A percentile compares a stretch with the other conserved stretches of the same genome.
These are phyloP conservation scores for Ramichloridium luteum DNA, from an alignment of 2,329 filamentous ascomycete genomes.

Conservation along the genomic window DNA sequence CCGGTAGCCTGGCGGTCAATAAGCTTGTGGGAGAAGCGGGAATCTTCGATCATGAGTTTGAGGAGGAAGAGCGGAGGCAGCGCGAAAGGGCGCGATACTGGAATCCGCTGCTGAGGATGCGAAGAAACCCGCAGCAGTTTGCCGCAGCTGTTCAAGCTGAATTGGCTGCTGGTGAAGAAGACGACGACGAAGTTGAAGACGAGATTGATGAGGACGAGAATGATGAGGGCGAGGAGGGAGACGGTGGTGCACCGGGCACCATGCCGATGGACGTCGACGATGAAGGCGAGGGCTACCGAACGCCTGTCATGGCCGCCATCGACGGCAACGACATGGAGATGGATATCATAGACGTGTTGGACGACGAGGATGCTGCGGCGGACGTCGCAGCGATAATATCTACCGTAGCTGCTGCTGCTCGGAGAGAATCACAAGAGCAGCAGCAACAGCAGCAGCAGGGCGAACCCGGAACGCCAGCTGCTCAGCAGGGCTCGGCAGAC, in stretches of 20 bases:
- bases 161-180: slow-evolving; percentile 3
- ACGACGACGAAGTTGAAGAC: slow-evolving; percentile 26
- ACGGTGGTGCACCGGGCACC: slow-evolving; percentile 24
- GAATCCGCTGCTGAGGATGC: too few relatives aligned
- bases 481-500: slow-evolving; percentile 3
- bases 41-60: slow-evolving; percentile 66
- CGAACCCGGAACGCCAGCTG: neutral
- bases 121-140: neutral
- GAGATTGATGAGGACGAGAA: slow-evolving; percentile 38
- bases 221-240: slow-evolving; percentile 25
- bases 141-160: neutral
- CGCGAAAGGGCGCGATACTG: slow-evolving; percentile 14
- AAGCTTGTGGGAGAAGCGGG: slow-evolving; percentile 64
- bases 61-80: slow-evolving; percentile 39
- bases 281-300: slow-evolving; percentile 15
- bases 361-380: neutral
- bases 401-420: neutral
- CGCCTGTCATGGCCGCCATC: neutral
- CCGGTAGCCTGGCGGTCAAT: slow-evolving; percentile 73
- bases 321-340: slow-evolving; percentile 36
- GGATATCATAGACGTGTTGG: slow-evolving; percentile 21
- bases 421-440: neutral
- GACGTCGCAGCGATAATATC: too few relatives aligned
- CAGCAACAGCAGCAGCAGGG: neutral
- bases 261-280: slow-evolving; percentile 18